phyloP scores from a whole-genome alignment of 805 yeast genomes.

The Helenozyma baotianmanensis region DNA sequence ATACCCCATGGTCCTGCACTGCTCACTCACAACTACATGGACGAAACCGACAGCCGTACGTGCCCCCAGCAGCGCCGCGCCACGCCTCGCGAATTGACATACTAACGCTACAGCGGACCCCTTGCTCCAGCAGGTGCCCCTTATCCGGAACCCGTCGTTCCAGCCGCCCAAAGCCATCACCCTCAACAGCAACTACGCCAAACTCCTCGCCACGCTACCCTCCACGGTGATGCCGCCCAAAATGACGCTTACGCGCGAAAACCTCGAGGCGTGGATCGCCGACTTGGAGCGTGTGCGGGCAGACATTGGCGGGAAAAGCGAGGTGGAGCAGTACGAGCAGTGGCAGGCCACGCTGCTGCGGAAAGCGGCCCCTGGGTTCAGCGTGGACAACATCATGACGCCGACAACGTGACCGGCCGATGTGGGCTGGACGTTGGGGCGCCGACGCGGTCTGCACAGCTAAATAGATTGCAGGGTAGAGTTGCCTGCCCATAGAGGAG shows the following conservation, averaged over 20 bases:
- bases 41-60: slow-evolving; percentile 19
- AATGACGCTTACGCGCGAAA: slow-evolving; percentile 21
- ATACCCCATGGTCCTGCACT: not conserved
- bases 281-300: slow-evolving; percentile 17
- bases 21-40: slow-evolving; percentile 6
- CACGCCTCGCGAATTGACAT: not conserved
- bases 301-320: slow-evolving; percentile 6
- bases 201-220: slow-evolving; percentile 31
- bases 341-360: slow-evolving; percentile 31
- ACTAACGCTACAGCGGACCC: slow-evolving; percentile 37
- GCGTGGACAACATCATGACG: slow-evolving; percentile 25
- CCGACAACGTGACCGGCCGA: too few relatives aligned
- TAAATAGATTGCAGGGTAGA: too few relatives aligned
- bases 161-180: slow-evolving; percentile 54
- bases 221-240: slow-evolving; percentile 35
- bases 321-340: slow-evolving; percentile 16
- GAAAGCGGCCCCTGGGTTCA: slow-evolving; percentile 40
- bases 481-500: too few relatives aligned
- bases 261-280: slow-evolving; percentile 24
- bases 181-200: slow-evolving; percentile 44
- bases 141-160: slow-evolving; percentile 47
- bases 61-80: not conserved
- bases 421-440: too few relatives aligned
- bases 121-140: slow-evolving; percentile 49
- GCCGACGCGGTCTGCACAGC: too few relatives aligned